phyloP scores from a whole-genome alignment of 257 asterid species.

The Verbena officinalis region DNA sequence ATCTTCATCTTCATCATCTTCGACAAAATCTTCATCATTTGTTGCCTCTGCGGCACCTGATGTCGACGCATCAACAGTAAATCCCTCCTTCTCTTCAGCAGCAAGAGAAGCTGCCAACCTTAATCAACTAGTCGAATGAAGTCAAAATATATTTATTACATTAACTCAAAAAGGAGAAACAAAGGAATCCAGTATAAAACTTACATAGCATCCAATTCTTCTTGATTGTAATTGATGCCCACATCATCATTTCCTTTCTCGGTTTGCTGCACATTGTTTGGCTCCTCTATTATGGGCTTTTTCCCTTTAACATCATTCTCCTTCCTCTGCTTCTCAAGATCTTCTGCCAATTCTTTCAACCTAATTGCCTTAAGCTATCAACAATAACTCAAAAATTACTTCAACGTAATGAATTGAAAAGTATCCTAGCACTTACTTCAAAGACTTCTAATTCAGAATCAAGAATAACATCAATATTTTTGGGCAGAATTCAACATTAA shows the following conservation, averaged over 20 bases:
- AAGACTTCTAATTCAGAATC: not conserved
- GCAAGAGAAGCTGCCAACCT: conserved; percentile 99
- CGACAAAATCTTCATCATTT: conserved; percentile 34
- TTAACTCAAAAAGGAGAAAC: not conserved
- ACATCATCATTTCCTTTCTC: conserved; percentile 32
- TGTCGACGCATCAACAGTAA: conserved; percentile 59
- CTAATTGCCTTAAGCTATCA: conserved; percentile 80
- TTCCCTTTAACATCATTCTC: conserved; percentile 61
- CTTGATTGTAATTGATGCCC: conserved; percentile 44
- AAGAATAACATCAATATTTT: not conserved
- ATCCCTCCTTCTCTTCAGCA: conserved; percentile 74
- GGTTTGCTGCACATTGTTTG: conserved; percentile 21
- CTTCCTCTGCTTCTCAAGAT: conserved; percentile 77
- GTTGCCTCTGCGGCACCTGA: conserved; percentile 51
- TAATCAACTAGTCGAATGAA: conserved; percentile 49
- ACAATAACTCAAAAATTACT: conserved; percentile 3
- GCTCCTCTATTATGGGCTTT: conserved; percentile 39
- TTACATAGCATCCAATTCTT: conserved; percentile 76
- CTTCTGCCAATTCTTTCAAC: conserved; percentile 70
- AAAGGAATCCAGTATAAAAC: conserved; percentile 30
- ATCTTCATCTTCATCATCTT: conserved; percentile 61
- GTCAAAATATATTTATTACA: conserved; percentile 38
- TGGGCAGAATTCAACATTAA: not conserved
- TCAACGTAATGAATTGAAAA: not conserved
- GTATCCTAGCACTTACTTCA: conserved; percentile 9